phyloP scores from a whole-genome alignment of 768 basidiomycete genomes.

The Holtermanniella nyarrowii region DNA sequence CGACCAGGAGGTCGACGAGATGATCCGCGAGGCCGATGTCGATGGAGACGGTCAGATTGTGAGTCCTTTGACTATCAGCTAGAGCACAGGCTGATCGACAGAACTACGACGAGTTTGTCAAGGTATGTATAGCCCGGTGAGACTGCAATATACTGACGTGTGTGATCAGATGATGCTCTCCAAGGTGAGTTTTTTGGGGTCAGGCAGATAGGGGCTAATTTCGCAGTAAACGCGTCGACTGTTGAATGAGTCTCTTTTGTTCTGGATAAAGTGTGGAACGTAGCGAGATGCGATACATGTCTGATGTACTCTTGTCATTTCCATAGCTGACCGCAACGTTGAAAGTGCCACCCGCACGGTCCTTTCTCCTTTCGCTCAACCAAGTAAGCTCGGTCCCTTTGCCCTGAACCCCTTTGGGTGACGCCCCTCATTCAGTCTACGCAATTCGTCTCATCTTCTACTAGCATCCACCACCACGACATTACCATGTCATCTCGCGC shows the following conservation, averaged over 20 bases:
- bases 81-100: background rate
- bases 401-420: too few relatives aligned
- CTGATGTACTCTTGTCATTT: background rate
- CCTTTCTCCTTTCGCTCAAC: too few relatives aligned
- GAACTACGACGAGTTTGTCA: background rate
- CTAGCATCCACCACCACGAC: background rate
- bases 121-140: too few relatives aligned
- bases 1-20: slow-evolving; percentile 81
- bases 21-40: slow-evolving; percentile 92
- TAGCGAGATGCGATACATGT: too few relatives aligned
- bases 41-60: slow-evolving; percentile 54
- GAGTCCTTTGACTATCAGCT: background rate
- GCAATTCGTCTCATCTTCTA: too few relatives aligned
- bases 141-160: background rate
- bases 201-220: too few relatives aligned
- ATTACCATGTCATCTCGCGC: slow-evolving; percentile 33
- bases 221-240: background rate
- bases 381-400: too few relatives aligned
- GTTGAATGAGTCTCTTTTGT: too few relatives aligned
- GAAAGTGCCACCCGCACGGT: background rate
- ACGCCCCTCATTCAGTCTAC: too few relatives aligned
- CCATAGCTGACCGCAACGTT: too few relatives aligned
- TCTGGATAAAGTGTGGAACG: too few relatives aligned
- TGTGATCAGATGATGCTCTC: background rate
- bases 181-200: too few relatives aligned